These are phyloP conservation scores for Gentiana dahurica DNA, from an alignment of 257 asterid species.

Conservation along the genomic window DNA sequence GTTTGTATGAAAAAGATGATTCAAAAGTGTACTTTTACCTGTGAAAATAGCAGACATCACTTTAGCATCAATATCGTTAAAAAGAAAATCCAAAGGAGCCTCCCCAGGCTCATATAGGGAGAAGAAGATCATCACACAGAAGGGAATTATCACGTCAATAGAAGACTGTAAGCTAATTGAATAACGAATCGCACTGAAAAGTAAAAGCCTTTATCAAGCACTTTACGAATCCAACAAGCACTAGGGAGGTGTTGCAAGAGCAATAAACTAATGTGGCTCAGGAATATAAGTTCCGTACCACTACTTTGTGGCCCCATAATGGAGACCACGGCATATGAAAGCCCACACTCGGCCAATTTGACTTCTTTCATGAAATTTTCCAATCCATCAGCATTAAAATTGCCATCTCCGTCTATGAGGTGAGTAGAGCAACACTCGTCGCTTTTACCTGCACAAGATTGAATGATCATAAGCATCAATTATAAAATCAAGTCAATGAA, in stretches of 20 bases:
- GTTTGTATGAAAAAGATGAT: slow-evolving; percentile 64
- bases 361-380: slow-evolving; percentile 72
- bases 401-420: slow-evolving; percentile 91
- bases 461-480: slow-evolving; percentile 22
- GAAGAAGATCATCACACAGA: background rate
- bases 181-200: background rate
- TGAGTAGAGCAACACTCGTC: slow-evolving; percentile 65
- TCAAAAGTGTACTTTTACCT: slow-evolving; percentile 94
- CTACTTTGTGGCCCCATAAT: slow-evolving; percentile 99
- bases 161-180: background rate
- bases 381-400: slow-evolving; percentile 57
- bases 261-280: background rate
- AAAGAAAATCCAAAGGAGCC: background rate
- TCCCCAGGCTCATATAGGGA: background rate
- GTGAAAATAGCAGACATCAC: slow-evolving; percentile 19
- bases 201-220: background rate
- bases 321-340: slow-evolving; percentile 92
- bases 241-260: slow-evolving; percentile 3
- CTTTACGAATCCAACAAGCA: background rate
- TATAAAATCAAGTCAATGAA: slow-evolving; percentile 1
- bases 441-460: no score
- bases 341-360: slow-evolving; percentile 84
- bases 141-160: no score
- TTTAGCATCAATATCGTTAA: no score
- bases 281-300: slow-evolving; percentile 35